Percentiles rank a stretch among this genome's conserved stretches.
Evolutionary conservation across 257 asterid genomes (phyloP).

Genomic region (Oldenlandia corymbosa): DNA sequence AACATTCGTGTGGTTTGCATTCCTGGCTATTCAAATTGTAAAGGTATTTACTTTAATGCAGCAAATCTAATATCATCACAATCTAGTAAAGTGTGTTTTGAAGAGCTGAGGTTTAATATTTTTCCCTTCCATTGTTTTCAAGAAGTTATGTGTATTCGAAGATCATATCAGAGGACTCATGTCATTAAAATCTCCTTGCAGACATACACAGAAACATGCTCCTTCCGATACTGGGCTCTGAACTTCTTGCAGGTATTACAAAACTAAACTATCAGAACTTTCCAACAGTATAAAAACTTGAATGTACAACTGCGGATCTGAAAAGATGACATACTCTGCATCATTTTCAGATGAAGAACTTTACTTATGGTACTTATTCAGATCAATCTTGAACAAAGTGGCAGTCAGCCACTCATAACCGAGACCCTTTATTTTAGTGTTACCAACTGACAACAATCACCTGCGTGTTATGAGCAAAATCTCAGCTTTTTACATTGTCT

Average conservation of each 20-base stretch:
- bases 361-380: background rate
- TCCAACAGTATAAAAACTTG: too few relatives aligned
- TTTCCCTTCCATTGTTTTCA: background rate
- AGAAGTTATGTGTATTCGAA: background rate
- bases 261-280: background rate
- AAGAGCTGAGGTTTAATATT: background rate
- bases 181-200: slow-evolving; percentile 11
- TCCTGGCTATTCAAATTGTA: slow-evolving; percentile 29
- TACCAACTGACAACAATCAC: too few relatives aligned
- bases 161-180: background rate
- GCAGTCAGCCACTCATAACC: too few relatives aligned
- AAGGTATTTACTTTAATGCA: slow-evolving; percentile 20
- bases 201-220: slow-evolving; percentile 34
- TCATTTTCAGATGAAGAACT: background rate
- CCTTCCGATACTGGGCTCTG: slow-evolving; percentile 29
- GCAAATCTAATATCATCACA: background rate
- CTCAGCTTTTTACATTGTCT: background rate
- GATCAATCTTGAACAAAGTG: too few relatives aligned
- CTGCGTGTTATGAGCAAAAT: background rate
- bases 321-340: background rate
- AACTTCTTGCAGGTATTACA: slow-evolving; percentile 30
- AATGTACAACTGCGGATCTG: background rate
- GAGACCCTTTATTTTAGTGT: too few relatives aligned
- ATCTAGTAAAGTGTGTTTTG: background rate
- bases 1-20: slow-evolving; percentile 33